These are phyloP conservation scores for Pythium chondricola DNA, from an alignment of 352 stramenopile genomes.

Conservation along the genomic window DNA sequence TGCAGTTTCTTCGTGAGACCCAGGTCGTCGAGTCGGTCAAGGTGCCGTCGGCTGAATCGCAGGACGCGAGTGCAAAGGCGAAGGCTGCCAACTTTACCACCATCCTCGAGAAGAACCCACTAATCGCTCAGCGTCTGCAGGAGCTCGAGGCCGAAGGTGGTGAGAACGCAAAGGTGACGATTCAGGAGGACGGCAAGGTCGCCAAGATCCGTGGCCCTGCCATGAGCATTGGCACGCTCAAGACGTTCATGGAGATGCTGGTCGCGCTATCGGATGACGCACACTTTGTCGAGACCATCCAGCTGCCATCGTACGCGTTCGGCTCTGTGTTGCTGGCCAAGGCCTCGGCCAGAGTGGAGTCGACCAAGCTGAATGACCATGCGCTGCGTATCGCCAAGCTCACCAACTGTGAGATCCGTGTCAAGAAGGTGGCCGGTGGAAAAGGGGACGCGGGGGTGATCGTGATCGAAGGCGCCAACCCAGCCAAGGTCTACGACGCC, in stretches of 20 bases:
- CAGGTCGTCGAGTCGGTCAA: constrained; percentile 58
- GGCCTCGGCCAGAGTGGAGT: constrained; percentile 10
- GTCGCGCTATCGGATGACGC: constrained; percentile 29
- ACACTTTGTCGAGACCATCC: constrained; percentile 61
- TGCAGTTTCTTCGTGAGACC: constrained; percentile 56
- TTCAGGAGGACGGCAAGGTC: constrained; percentile 59
- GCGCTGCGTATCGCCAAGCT: constrained; percentile 66
- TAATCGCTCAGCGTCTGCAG: constrained; percentile 51
- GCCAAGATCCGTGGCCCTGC: constrained; percentile 68
- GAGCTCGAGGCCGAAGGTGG: constrained; percentile 72
- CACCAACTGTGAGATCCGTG: constrained; percentile 66
- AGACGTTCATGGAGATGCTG: constrained; percentile 75
- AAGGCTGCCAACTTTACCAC: constrained; percentile 41
- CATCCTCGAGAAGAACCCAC: constrained; percentile 45
- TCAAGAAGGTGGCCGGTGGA: constrained; percentile 26
- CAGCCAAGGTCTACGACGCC: constrained; percentile 62
- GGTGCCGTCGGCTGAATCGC: constrained; percentile 17
- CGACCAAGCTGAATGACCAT: constrained; percentile 64
- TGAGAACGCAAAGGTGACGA: constrained; percentile 51
- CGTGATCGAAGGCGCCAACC: constrained; percentile 57
- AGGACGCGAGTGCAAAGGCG: neutral
- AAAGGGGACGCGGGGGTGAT: constrained; percentile 24
- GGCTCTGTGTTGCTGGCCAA: constrained; percentile 48
- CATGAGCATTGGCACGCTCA: constrained; percentile 60
- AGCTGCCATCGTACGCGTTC: constrained; percentile 41